Evolutionary conservation across 306 rosid genomes (phyloP), one percentile per base, ranked within the genome.

Genomic region (Corylus avellana): DNA sequence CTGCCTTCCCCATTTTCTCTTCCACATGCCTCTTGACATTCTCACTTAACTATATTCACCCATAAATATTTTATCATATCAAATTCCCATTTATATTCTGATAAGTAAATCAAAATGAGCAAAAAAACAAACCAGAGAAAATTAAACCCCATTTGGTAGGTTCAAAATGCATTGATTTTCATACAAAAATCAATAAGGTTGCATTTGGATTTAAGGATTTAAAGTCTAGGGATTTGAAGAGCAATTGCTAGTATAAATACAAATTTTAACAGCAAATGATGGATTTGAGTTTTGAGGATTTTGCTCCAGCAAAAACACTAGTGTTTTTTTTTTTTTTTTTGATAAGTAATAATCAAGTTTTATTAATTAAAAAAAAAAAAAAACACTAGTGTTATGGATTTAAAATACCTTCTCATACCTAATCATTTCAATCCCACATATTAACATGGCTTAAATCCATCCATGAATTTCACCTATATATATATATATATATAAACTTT

Each of bases 1-100:
- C 77, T 22, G 97, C 93, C 79, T 87, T 92, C 13, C 98, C 98
- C 18, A 92, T 92, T 86, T 94, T 94, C 12, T 92, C 97, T 78
- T 94, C 97, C 72, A 92, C 94, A 37, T 92, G 95, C 83, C 86
- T 89, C 87, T 94, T 94, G 49, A 92, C 91, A 18, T 85, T 69
- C 69, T 89, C 98, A 53, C 90, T 81, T 78, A 94, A 87, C 97
- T 94, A 78, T 46, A 76, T 73, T 81, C 80, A 75, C 59, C 75
- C 63, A 66, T 13, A 53, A 47, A 62, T 55, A 53, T 51, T 25
- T 11, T 72, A 25, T 42, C 66, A 73, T 32, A 16, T 29, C 58
- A 51, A 73, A 22, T 27, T 39, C 47, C 18, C 9, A 67, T n/a
- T 17, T 64, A 14, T 64, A 37, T 12, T 13, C 1, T 56, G 37